Evolutionary conservation across 1,284 basidiomycete genomes (phyloP).

Genomic region (Cryptococcus hybrid): DNA sequence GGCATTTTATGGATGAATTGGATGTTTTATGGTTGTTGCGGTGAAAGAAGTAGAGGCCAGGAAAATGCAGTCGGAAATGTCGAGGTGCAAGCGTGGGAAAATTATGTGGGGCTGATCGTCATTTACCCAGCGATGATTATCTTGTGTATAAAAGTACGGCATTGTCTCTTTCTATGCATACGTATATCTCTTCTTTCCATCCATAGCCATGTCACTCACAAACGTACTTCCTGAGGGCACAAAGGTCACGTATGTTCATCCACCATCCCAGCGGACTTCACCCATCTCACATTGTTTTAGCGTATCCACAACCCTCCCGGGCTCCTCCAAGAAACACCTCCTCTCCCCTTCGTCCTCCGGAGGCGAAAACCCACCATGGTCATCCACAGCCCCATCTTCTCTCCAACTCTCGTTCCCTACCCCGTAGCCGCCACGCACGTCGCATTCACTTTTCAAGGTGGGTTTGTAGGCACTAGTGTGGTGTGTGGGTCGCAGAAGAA

Average conservation of each 20-base stretch:
- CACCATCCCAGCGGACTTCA: not conserved
- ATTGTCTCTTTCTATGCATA: too few species aligned
- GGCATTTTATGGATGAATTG: not conserved
- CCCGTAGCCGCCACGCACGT: slow-evolving; percentile 35
- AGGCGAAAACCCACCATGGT: slow-evolving; percentile 32
- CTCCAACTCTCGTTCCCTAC: slow-evolving; percentile 38
- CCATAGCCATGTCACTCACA: slow-evolving; percentile 3
- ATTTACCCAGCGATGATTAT: too few species aligned
- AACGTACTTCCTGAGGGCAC: slow-evolving; percentile 9
- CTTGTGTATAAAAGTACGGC: too few species aligned
- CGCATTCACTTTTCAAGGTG: slow-evolving; percentile 50
- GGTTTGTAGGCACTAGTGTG: slow-evolving; percentile 42
- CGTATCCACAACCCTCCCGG: slow-evolving; percentile 24
- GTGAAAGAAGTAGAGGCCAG: too few species aligned
- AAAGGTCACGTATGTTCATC: slow-evolving; percentile 22
- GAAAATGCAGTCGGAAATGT: not conserved
- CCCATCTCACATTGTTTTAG: slow-evolving; percentile 8
- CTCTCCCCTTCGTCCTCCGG: slow-evolving; percentile 12
- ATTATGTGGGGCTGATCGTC: not conserved
- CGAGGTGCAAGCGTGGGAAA: not conserved
- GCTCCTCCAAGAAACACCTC: slow-evolving; percentile 29
- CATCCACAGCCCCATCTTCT: slow-evolving; percentile 33
- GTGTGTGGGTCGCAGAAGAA: slow-evolving; percentile 35
- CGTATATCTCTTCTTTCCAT: too few species aligned
- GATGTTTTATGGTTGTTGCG: not conserved